Evolutionary conservation across 2,329 filamentous ascomycete species (phyloP), one percentile per base, ranked within the genome.

Genomic region (Fusarium chlamydosporum): DNA sequence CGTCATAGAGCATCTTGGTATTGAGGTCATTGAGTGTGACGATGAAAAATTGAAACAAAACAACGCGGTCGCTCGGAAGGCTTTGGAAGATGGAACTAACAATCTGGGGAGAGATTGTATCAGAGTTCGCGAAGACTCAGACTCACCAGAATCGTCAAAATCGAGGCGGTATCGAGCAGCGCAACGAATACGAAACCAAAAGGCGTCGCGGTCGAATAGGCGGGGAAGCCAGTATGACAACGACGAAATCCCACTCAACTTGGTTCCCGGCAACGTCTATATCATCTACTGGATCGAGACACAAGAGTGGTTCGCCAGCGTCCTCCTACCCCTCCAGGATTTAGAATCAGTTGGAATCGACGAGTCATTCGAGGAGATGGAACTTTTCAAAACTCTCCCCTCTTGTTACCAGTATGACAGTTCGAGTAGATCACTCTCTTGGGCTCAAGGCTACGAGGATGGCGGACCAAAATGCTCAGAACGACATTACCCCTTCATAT

Each of bases 401-500:
- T 7, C 37, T 6, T 72, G 68, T 11, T 71, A 71, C 20, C 34
- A 38, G 9, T 66, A 66, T 27, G 56, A 72, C n/a, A 43, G 35
- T 26, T 50, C 47, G 10, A 57, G 33, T 18, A 52, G 57, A 20
- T 47, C 41, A 0, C 48, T 66, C 18, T 41, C 43, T 2, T 72
- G 66, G 67, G 37, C 37, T 7, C 8, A 52, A 15, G 70, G 34
- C 9, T 72, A 64, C 16, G 50, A 71, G 18, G 51, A 63, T 4
- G 56, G 31, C 1, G 69, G 57, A 4, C 45, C 61, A 2, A 26
- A 13, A 4, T 31, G 38, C 6, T 34, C 50, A 6, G 41, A 45
- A 27, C 57, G 57, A 16, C 33, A 68, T 7, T 71, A 71, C n/a
- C 60, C 70, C 1, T 67, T 72, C 29, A 63, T 70, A 29, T 68